A percentile compares a stretch with the other conserved stretches of the same genome.
phyloP scores from a whole-genome alignment of 768 basidiomycete species.

The Pulveroboletus sp. region DNA sequence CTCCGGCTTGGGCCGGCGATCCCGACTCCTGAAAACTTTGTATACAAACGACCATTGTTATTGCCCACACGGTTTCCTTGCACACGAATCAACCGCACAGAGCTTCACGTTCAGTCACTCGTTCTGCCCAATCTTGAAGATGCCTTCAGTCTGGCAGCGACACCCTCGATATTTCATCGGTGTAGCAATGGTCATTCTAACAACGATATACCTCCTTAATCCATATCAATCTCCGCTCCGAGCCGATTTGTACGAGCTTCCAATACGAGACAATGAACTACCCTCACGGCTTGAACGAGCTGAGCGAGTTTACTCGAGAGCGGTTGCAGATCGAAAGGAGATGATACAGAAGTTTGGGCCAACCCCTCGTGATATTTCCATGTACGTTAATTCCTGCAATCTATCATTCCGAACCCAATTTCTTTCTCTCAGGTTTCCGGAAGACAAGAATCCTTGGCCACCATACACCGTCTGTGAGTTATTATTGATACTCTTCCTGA shows the following conservation, averaged over 20 bases:
- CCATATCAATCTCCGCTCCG: constrained; percentile 31
- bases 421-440: constrained; percentile 44
- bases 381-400: constrained; percentile 26
- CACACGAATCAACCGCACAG: constrained; percentile 8
- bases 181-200: constrained; percentile 38
- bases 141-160: constrained; percentile 36
- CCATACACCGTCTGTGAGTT: constrained; percentile 56
- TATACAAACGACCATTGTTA: constrained; percentile 14
- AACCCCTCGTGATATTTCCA: constrained; percentile 40
- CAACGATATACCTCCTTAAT: constrained; percentile 47
- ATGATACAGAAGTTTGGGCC: constrained; percentile 57
- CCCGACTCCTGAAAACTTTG: constrained; percentile 4
- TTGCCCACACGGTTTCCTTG: constrained; percentile 6
- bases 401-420: constrained; percentile 1
- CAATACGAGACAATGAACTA: constrained; percentile 34
- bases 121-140: constrained; percentile 9
- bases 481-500: not conserved
- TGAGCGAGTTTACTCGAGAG: constrained; percentile 44
- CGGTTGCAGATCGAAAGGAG: constrained; percentile 38
- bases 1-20: not conserved
- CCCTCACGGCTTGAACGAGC: constrained; percentile 39
- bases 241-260: constrained; percentile 20
- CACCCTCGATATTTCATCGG: constrained; percentile 53
- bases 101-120: constrained; percentile 7
- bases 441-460: constrained; percentile 50